Base-by-base conservation (phyloP, 208 protist genomes). In the Zelonia costaricensis region DNA sequence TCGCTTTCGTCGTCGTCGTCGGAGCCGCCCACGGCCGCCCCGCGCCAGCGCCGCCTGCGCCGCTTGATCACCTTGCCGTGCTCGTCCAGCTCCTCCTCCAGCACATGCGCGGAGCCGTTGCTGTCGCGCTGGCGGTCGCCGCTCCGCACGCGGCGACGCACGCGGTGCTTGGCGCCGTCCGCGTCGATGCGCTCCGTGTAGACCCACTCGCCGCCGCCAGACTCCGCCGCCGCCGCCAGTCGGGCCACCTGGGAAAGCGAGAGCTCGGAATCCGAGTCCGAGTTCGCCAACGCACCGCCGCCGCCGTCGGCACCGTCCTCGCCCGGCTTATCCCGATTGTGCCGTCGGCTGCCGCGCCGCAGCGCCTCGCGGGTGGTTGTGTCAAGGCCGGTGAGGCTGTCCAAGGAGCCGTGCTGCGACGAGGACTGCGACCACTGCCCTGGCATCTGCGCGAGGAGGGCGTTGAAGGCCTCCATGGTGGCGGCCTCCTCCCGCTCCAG, bases 61-160 rank as follows among this genome's bases (percentile, higher is more conserved):
- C 71, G 74, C 23, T 35, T 44, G 8, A 88, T 48, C 0, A 88
- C 73, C 0, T 62, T 54, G 15, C 67, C 69, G 35, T 78, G 33
- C 3, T 65, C 51, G 46, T 76, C 76, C 12, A 88, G 54, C 64
- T 85, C 70, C 63, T 88, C 76, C 54, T 88, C 82, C 20, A 88
- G 22, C 3, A 84, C 43, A 55, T 78, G 80, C 5, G 74, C 46
- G 18, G 12, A 45, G 33, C 20, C 4, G 18, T 67, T n/a, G 1
- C 20, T 23, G 1, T 12, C 35, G n/a, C 3, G 23, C 22, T 20
- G 15, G 47, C 56, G 33, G 22, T 43, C 57, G 44, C 35, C 12
- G 12, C 15, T 46, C 9, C 42, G 25, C 28, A 64, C 33, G 16
- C 74, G 56, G 13, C 65, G 54, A 36, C 69, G 64, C 31, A 51